Evolutionary conservation across 2,329 filamentous ascomycete species (phyloP).

Genomic region (Pezicula carpinea): DNA sequence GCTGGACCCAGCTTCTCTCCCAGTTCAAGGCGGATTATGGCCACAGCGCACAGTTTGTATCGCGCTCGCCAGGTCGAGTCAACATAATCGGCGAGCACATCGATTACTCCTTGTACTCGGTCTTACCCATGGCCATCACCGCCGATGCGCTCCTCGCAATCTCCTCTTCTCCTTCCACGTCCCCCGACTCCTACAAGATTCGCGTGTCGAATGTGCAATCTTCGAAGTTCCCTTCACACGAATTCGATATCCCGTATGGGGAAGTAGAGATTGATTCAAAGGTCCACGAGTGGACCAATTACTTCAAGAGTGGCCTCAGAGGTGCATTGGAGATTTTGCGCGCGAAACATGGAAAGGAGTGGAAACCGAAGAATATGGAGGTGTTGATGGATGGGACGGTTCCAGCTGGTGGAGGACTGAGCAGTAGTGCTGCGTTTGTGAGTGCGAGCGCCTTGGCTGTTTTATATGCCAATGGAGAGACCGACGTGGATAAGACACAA

Average conservation of each 20-base stretch:
- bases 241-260: slow-evolving; percentile 65
- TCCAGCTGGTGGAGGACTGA: slow-evolving; percentile 85
- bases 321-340: slow-evolving; percentile 77
- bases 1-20: slow-evolving; percentile 72
- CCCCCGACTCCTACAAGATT: slow-evolving; percentile 56
- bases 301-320: slow-evolving; percentile 88
- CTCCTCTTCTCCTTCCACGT: slow-evolving; percentile 42
- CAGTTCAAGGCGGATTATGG: slow-evolving; percentile 69
- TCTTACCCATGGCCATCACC: slow-evolving; percentile 91
- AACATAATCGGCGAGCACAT: slow-evolving; percentile 99
- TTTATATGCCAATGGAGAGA: slow-evolving; percentile 77
- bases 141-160: slow-evolving; percentile 89
- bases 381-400: slow-evolving; percentile 89
- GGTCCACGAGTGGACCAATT: slow-evolving; percentile 93
- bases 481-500: slow-evolving; percentile 80
- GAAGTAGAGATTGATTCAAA: slow-evolving; percentile 78
- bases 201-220: slow-evolving; percentile 76
- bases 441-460: slow-evolving; percentile 86
- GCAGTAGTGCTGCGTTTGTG: slow-evolving; percentile 90
- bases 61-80: slow-evolving; percentile 87
- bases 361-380: slow-evolving; percentile 73
- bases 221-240: slow-evolving; percentile 68
- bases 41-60: slow-evolving; percentile 70
- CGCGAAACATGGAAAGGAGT: slow-evolving; percentile 54
- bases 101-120: slow-evolving; percentile 95